A percentile compares a stretch with the other conserved stretches of the same genome.
Conservation (phyloP, 106 monocot species). For the Dendrobium nobile region DNA sequence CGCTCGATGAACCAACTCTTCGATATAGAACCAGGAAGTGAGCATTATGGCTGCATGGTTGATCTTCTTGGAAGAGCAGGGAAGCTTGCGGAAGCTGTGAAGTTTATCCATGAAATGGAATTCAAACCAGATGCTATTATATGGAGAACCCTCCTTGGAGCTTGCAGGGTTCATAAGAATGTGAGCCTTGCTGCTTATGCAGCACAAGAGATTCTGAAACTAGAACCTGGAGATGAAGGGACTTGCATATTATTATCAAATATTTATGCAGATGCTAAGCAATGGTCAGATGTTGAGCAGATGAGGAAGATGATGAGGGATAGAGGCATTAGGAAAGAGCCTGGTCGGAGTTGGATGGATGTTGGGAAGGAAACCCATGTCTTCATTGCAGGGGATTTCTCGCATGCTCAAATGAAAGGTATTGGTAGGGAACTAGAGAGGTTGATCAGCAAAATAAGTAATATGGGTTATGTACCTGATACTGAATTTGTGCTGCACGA, state of each 20-base stretch:
- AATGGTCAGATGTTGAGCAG: conserved; percentile 47
- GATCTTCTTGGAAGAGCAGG: conserved; percentile 63
- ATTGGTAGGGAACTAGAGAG: conserved; percentile 35
- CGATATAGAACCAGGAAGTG: conserved; percentile 41
- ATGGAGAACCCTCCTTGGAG: conserved; percentile 68
- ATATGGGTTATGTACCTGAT: conserved; percentile 40
- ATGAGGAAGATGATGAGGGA: conserved; percentile 54
- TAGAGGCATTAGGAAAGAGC: conserved; percentile 52
- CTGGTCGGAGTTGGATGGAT: conserved; percentile 76
- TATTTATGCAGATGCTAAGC: conserved; percentile 45
- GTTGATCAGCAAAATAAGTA: conserved; percentile 29
- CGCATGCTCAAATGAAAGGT: conserved; percentile 35
- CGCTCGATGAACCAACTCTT: conserved; percentile 41
- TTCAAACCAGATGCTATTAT: conserved; percentile 40
- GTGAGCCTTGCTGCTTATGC: conserved; percentile 32
- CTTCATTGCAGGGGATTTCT: conserved; percentile 51
- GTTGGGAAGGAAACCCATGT: conserved; percentile 42
- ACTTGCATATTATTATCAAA: conserved; percentile 54
- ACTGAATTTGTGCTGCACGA: conserved; percentile 51
- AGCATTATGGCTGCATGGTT: conserved; percentile 77
- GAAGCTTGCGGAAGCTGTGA: conserved; percentile 43
- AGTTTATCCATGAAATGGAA: conserved; percentile 41
- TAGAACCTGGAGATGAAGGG: conserved; percentile 68
- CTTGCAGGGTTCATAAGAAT: conserved; percentile 54
- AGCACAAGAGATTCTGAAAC: conserved; percentile 45